Evolutionary conservation across 1,284 basidiomycete genomes (phyloP).

Genomic region (Cryptococcus maquisensis): DNA sequence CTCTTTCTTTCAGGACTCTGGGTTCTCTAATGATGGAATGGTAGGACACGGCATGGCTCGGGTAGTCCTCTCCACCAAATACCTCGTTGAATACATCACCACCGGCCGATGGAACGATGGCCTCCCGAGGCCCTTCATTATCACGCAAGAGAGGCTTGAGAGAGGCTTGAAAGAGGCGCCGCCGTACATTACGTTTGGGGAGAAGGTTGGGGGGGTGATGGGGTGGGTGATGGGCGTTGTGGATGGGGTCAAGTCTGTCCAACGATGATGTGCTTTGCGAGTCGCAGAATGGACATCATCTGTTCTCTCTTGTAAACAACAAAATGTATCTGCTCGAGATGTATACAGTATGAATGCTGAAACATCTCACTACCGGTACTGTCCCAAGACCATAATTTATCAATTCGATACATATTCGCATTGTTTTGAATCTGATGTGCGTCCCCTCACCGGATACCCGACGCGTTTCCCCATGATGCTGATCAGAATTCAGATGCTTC

Average conservation of each 20-base stretch:
- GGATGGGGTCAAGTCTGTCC: not conserved
- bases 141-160: constrained; percentile 11
- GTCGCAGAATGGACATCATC: no score
- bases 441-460: no score
- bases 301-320: no score
- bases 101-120: constrained; percentile 12
- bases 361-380: no score
- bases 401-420: no score
- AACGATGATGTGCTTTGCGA: no score
- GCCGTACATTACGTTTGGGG: constrained; percentile 9
- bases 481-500: no score
- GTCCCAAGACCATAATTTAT: no score
- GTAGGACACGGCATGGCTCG: constrained; percentile 25
- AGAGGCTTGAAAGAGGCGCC: constrained; percentile 7
- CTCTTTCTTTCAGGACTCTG: not conserved
- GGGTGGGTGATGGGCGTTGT: constrained; percentile 3
- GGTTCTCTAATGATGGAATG: not conserved
- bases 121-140: constrained; percentile 9
- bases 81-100: constrained; percentile 10
- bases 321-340: no score
- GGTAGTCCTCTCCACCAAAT: constrained; percentile 16
- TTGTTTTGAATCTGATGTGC: no score
- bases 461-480: no score
- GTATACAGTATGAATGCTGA: no score
- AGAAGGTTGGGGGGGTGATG: constrained; percentile 3